Evolutionary conservation across 2,329 filamentous ascomycete species (phyloP).

Genomic region (Xylaria arbuscula): DNA sequence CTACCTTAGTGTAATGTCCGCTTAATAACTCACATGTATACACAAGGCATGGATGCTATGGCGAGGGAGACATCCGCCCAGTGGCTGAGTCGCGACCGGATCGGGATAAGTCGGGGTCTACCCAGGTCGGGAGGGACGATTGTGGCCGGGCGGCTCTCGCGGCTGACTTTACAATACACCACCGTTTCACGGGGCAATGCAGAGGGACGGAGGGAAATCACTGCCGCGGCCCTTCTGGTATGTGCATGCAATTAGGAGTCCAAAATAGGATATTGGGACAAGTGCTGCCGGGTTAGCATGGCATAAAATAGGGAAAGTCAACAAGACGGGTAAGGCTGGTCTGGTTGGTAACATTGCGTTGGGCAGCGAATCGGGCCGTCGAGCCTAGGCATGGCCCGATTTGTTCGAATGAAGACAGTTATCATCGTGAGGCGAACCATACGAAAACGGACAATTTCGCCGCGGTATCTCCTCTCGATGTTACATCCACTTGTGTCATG

Average conservation of each 20-base stretch:
- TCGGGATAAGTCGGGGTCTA: neutral
- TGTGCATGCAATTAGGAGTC: neutral
- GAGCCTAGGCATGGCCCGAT: constrained; percentile 28
- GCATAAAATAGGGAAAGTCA: neutral
- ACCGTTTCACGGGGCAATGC: neutral
- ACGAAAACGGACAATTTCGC: constrained; percentile 21
- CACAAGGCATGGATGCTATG: neutral
- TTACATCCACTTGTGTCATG: neutral
- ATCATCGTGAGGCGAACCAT: neutral
- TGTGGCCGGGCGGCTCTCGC: neutral
- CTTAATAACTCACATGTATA: neutral
- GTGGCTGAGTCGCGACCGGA: neutral
- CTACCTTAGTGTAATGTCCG: too few relatives aligned
- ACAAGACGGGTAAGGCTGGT: constrained; percentile 27
- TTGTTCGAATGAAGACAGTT: neutral
- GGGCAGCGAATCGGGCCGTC: constrained; percentile 31
- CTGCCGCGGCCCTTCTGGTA: neutral
- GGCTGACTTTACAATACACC: neutral
- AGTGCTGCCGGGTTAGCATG: constrained; percentile 1
- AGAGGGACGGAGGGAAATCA: neutral
- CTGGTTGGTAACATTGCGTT: constrained; percentile 6
- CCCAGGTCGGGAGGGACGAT: neutral
- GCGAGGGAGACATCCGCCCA: neutral
- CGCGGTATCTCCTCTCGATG: constrained; percentile 17
- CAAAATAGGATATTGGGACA: neutral